Evolutionary conservation across 2,329 filamentous ascomycete genomes (phyloP), one percentile per base, ranked within the genome.

Genomic region (Verticillium zaregamsianum): DNA sequence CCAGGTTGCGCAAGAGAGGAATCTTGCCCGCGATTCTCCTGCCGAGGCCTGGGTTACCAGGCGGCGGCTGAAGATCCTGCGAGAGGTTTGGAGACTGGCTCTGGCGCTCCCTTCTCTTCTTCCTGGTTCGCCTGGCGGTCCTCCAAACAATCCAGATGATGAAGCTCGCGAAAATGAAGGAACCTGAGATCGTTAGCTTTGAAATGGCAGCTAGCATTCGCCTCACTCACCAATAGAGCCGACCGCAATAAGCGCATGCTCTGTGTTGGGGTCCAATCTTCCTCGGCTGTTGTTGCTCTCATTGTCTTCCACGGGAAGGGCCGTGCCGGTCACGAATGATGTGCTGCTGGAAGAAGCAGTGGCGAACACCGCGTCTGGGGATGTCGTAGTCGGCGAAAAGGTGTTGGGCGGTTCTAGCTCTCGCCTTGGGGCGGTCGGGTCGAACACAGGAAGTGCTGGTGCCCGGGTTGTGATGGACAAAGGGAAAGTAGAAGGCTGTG

Each of bases 131-230:
- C 68, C 74, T 79, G 14, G 77, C 66, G 33, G 79, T 69, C 74
- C 76, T 79, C 71, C 76, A 81, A 5, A 78, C 68, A 28, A 82
- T 70, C 79, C 79, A 83, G 8, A 67, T 66, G 28, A 82, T 62
- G 62, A 81, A 79, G 59, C 75, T 79, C 9, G 80, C 62, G 32
- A 80, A 67, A 23, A 83, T 76, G 58, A 81, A 79, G 6, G 73
- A 75, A 32, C 77, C 81, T 81, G n/a, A 32, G 14, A 32, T 25
- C 6, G 28, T 55, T 11, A 55, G 54, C 28, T 32, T 33, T n/a
- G 5, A 5, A 7, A 11, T 55, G 6, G 3, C 6, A 8, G 9
- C 12, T 32, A 14, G 54, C 15, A 12, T 32, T 17, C 15, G 8
- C 17, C 2, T 15, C 5, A 40, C 68, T 67, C 66, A 76, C 74